A percentile compares a stretch with the other conserved stretches of the same genome.
These are phyloP conservation scores for Eimeria tenella DNA, from an alignment of 169 alveolate genomes.

Conservation along the genomic window DNA sequence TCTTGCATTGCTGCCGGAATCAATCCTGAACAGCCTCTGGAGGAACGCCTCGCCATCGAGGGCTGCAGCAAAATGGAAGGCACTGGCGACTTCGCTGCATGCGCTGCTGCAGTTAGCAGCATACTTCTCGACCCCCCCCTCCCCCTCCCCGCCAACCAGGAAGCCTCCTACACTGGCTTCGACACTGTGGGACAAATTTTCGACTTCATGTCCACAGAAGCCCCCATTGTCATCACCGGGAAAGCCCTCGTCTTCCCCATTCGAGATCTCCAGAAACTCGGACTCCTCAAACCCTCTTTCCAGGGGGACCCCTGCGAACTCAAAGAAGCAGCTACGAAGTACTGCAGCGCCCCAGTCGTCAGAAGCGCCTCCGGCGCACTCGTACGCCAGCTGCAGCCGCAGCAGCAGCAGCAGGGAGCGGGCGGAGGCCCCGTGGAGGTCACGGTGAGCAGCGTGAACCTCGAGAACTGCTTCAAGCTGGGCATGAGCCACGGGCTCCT, in stretches of 20 bases:
- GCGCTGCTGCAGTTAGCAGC: constrained; percentile 31
- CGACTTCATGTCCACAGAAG: constrained; percentile 10
- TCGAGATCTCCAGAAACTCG: neutral
- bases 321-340: neutral
- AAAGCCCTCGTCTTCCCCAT: constrained; percentile 44
- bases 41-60: constrained; percentile 38
- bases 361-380: neutral
- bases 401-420: neutral
- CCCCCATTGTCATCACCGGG: constrained; percentile 59
- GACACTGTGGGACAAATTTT: constrained; percentile 66
- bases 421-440: neutral
- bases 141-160: constrained; percentile 73
- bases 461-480: neutral
- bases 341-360: constrained; percentile 11
- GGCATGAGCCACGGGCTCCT: neutral
- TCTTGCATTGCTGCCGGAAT: constrained; percentile 46
- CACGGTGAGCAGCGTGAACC: neutral
- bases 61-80: constrained; percentile 30
- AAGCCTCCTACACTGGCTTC: constrained; percentile 54
- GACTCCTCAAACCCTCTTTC: neutral
- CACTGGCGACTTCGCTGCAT: constrained; percentile 58
- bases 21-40: constrained; percentile 11
- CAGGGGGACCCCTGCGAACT: constrained; percentile 31
- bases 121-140: constrained; percentile 28
- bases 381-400: neutral